Percentiles rank a stretch among this genome's conserved stretches.
Conservation (phyloP, 768 basidiomycete species). For the Gyrodon lividus region DNA sequence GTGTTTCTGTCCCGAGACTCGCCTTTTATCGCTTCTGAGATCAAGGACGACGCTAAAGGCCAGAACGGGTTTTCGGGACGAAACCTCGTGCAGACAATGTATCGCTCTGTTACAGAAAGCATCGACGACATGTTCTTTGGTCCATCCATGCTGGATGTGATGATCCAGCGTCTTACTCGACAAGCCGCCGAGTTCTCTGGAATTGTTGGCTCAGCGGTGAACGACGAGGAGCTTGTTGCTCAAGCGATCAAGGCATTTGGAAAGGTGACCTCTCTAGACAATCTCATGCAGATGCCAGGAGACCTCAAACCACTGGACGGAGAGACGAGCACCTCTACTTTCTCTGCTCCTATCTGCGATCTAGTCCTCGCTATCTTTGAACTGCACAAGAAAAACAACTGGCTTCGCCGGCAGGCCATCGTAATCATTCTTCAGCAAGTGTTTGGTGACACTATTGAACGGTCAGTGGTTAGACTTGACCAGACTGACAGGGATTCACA, state of each 20-base stretch:
- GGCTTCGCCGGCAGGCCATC: slow-evolving; percentile 93
- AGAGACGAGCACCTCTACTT: slow-evolving; percentile 85
- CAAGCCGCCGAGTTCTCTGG: slow-evolving; percentile 91
- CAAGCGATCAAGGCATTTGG: slow-evolving; percentile 75
- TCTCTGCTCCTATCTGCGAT: slow-evolving; percentile 93
- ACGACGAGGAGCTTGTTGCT: slow-evolving; percentile 82
- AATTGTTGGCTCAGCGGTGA: slow-evolving; percentile 71
- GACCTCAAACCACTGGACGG: slow-evolving; percentile 82
- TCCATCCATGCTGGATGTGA: slow-evolving; percentile 92
- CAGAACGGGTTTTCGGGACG: slow-evolving; percentile 59
- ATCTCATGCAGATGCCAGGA: slow-evolving; percentile 69
- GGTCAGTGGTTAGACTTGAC: slow-evolving; percentile 47
- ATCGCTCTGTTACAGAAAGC: slow-evolving; percentile 88
- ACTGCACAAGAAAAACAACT: slow-evolving; percentile 93
- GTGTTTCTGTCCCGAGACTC: slow-evolving; percentile 87
- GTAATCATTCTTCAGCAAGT: slow-evolving; percentile 96
- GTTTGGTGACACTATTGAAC: slow-evolving; percentile 91
- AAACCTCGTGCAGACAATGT: slow-evolving; percentile 81
- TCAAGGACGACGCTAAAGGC: slow-evolving; percentile 40
- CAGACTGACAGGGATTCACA: not conserved
- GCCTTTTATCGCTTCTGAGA: slow-evolving; percentile 67
- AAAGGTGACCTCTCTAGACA: slow-evolving; percentile 62
- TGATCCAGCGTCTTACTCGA: slow-evolving; percentile 85
- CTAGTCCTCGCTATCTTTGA: slow-evolving; percentile 91
- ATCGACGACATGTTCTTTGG: slow-evolving; percentile 98